Evolutionary conservation across 257 asterid genomes (phyloP), one percentile per base, ranked within the genome.

Genomic region (Paulownia fortunei): DNA sequence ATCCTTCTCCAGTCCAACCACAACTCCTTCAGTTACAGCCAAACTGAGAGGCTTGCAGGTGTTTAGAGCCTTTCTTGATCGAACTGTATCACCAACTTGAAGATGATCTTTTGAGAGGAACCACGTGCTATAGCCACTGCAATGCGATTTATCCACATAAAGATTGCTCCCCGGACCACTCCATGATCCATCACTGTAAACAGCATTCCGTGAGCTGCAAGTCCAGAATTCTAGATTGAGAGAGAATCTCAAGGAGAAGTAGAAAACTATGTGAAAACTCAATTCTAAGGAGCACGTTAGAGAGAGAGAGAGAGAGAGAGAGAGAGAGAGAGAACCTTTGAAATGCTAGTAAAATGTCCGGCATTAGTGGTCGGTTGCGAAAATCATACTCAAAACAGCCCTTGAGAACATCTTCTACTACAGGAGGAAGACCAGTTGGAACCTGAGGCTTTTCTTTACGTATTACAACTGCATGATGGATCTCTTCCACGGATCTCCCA

Each of bases 331-430:
- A 55, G 44, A 63, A 81, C 96, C 93, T 90, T 82, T 87, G 87
- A 81, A 90, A 87, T 61, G 86, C 88, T 62, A 81, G 87, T 70
- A 87, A 72, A 73, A 90, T 85, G 63, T 90, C 96, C 18, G 82
- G 69, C 87, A 87, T 84, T 63, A 90, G 70, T 16, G 96, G 96
- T 44, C 96, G 86, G 78, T 88, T 85, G 64, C 96, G 91, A 49
- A 87, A 77, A 74, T 90, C 92, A 76, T 82, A 80, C 82, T 90
- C 93, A 76, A 90, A 87, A 80, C 96, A 90, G 69, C 90, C 91
- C 32, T 79, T 75, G 32, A 90, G 82, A 61, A 88, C 84, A 79
- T 84, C 80, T 75, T 88, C 90, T 27, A 84, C 80, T 0, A 82
- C 86, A 51, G 87, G 77, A 27, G 93, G 96, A 60, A 90, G 88